Evolutionary conservation across 768 basidiomycete species (phyloP).

Genomic region (Serendipita sp.): DNA sequence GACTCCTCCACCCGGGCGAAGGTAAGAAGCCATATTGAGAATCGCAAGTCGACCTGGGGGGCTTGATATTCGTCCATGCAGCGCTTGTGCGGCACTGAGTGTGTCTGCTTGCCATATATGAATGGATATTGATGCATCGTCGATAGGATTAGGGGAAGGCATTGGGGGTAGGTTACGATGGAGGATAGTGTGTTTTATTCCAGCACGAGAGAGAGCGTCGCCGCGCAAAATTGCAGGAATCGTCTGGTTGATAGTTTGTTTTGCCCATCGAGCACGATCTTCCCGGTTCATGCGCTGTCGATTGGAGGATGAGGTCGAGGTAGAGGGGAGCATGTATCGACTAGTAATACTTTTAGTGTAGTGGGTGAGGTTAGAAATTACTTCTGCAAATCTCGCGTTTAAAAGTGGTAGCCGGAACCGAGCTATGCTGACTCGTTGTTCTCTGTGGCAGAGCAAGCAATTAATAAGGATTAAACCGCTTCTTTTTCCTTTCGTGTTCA

Average conservation of each 20-base stretch:
- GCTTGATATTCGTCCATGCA: not conserved
- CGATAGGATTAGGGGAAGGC: not conserved
- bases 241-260: not conserved
- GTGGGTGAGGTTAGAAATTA: too few species aligned
- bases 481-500: constrained; percentile 59
- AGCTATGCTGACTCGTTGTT: too few species aligned
- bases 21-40: not conserved
- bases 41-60: not conserved
- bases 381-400: too few species aligned
- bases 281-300: not conserved
- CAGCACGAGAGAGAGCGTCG: not conserved
- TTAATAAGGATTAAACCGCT: constrained; percentile 80
- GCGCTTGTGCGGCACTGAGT: not conserved
- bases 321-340: too few species aligned
- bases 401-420: too few species aligned
- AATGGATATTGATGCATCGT: not conserved
- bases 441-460: too few species aligned
- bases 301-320: not conserved
- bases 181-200: not conserved
- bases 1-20: not conserved
- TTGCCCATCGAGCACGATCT: not conserved
- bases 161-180: not conserved
- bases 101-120: not conserved
- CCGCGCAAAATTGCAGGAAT: not conserved
- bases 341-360: too few species aligned